phyloP scores from a whole-genome alignment of 495 filamentous ascomycete genomes.

The Daldinia vernicosa region DNA sequence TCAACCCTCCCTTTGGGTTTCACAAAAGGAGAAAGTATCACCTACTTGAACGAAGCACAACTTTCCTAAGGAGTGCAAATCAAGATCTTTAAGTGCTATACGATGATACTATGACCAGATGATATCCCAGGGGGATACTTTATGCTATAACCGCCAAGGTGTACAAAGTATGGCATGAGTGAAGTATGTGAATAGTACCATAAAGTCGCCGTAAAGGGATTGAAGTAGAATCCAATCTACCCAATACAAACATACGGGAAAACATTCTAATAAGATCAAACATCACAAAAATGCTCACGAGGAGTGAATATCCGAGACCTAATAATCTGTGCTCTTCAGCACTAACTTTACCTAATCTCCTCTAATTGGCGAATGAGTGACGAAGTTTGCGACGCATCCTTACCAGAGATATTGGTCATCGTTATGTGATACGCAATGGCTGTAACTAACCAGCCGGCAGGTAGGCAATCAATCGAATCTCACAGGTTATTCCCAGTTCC shows the following conservation, averaged over 20 bases:
- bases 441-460: slow-evolving; percentile 11
- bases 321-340: background rate
- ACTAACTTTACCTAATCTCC: slow-evolving; percentile 15
- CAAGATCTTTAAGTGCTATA: too few relatives aligned
- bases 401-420: slow-evolving; percentile 2
- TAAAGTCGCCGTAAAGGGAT: background rate
- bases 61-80: too few relatives aligned
- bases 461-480: slow-evolving; percentile 5
- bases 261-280: background rate
- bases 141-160: background rate
- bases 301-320: background rate
- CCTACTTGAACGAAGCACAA: too few relatives aligned
- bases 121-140: background rate
- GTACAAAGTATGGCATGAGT: background rate
- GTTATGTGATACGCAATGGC: background rate
- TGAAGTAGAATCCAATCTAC: background rate
- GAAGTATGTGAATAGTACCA: background rate
- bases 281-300: background rate
- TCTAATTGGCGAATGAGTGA: slow-evolving; percentile 14
- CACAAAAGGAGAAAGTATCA: too few relatives aligned
- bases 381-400: slow-evolving; percentile 21
- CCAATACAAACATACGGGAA: background rate
- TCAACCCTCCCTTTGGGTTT: too few relatives aligned
- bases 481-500: slow-evolving; percentile 15
- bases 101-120: too few relatives aligned